Conservation (phyloP, 495 filamentous ascomycete genomes). For the Penicillium canescens region DNA sequence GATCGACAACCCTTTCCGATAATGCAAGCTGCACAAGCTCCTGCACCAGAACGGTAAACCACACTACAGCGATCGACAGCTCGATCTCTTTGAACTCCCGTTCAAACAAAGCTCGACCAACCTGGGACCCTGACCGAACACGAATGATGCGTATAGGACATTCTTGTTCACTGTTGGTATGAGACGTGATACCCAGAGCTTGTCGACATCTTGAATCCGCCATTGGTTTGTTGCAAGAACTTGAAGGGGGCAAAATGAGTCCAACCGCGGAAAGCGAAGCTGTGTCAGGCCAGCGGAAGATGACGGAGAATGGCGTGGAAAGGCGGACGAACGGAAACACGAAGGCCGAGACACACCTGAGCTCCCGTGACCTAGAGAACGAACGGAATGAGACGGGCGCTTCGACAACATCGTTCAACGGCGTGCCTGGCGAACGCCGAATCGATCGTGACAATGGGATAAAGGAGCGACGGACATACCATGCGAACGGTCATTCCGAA, state of each 20-base stretch:
- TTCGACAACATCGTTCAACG: background rate
- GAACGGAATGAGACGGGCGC: background rate
- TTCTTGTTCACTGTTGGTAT: background rate
- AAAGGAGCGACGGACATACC: background rate
- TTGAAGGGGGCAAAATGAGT: constrained; percentile 5
- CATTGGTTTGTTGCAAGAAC: background rate
- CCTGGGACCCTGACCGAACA: background rate
- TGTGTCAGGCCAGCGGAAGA: constrained; percentile 6
- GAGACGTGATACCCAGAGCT: background rate
- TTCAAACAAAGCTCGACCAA: background rate
- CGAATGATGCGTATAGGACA: background rate
- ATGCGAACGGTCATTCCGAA: background rate
- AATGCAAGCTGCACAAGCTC: background rate
- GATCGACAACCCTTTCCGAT: constrained; percentile 1
- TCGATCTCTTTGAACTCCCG: background rate
- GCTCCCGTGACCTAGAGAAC: too few species aligned
- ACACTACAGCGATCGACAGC: background rate
- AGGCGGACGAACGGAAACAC: background rate
- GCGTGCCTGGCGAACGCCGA: background rate
- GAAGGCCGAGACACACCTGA: background rate
- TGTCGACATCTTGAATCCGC: background rate
- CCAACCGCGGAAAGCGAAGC: constrained; percentile 9
- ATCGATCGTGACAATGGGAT: background rate
- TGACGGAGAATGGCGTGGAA: constrained; percentile 1
- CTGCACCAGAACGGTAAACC: background rate